Percentiles rank a stretch among this genome's conserved stretches.
Conservation (phyloP, 2,329 filamentous ascomycete species). For the Phoma herbarum region DNA sequence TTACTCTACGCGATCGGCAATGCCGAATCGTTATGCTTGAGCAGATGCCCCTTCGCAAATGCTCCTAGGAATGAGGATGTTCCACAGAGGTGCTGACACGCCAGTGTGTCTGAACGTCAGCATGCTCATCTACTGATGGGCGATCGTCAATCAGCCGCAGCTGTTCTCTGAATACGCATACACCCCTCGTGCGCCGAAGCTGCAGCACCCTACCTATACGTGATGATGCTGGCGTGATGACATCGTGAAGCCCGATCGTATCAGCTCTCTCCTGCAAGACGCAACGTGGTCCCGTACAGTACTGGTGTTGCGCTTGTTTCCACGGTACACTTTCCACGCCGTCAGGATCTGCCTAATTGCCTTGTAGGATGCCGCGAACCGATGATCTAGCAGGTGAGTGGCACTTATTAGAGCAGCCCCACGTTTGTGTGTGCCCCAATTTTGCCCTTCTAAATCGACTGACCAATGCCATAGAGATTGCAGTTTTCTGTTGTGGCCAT, state of each 20-base stretch:
- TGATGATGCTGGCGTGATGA: not conserved
- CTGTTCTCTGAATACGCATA: not conserved
- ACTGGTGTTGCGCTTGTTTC: not conserved
- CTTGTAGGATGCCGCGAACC: not conserved
- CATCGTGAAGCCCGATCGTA: not conserved
- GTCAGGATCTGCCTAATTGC: not conserved
- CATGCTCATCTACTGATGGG: not conserved
- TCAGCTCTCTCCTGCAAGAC: too few species aligned
- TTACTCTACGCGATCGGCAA: not conserved
- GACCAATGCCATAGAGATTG: not conserved
- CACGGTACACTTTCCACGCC: not conserved
- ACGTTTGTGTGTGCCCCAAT: not conserved
- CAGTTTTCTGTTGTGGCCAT: not conserved
- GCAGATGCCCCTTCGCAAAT: not conserved
- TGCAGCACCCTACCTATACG: not conserved
- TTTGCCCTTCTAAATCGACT: not conserved
- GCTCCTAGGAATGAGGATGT: not conserved
- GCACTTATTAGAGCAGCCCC: not conserved
- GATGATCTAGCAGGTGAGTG: not conserved
- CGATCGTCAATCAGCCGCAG: not conserved
- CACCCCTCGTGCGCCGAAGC: not conserved
- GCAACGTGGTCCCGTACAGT: not conserved
- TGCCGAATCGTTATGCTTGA: not conserved
- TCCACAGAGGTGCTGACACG: not conserved
- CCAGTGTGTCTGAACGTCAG: not conserved